Conservation (phyloP, 2,329 filamentous ascomycete species). For the Colletotrichum tropicale region DNA sequence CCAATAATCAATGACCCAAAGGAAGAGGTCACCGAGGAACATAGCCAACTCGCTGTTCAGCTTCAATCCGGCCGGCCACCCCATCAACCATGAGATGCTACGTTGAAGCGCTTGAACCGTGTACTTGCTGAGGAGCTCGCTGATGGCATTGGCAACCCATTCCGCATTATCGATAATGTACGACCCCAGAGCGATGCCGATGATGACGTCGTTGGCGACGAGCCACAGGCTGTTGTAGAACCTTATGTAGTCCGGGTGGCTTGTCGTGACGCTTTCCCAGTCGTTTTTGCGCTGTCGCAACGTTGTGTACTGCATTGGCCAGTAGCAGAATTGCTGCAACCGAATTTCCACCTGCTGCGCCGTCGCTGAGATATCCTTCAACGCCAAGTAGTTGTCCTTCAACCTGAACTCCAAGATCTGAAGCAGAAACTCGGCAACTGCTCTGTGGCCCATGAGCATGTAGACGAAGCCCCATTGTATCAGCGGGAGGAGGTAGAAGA, state of each 20-base stretch:
- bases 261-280: slow-evolving; percentile 95
- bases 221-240: slow-evolving; percentile 99
- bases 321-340: slow-evolving; percentile 97
- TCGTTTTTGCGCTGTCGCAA: slow-evolving; percentile 87
- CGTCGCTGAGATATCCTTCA: slow-evolving; percentile 96
- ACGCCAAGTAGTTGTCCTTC: slow-evolving; percentile 76
- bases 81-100: slow-evolving; percentile 95
- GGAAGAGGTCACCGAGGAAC: slow-evolving; percentile 94
- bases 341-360: slow-evolving; percentile 98
- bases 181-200: slow-evolving; percentile 93
- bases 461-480: slow-evolving; percentile 77
- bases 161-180: slow-evolving; percentile 96
- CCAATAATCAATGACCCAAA: slow-evolving; percentile 99
- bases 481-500: slow-evolving; percentile 78
- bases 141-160: slow-evolving; percentile 82
- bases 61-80: slow-evolving; percentile 92
- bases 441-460: slow-evolving; percentile 77
- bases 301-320: slow-evolving; percentile 95
- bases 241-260: slow-evolving; percentile 95
- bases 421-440: slow-evolving; percentile 80
- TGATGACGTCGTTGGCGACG: slow-evolving; percentile 97
- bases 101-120: slow-evolving; percentile 86
- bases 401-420: slow-evolving; percentile 83
- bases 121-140: slow-evolving; percentile 76
- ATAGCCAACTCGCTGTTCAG: slow-evolving; percentile 90